phyloP scores from a whole-genome alignment of 2,329 filamentous ascomycete species.

The Penicillium nordicum region DNA sequence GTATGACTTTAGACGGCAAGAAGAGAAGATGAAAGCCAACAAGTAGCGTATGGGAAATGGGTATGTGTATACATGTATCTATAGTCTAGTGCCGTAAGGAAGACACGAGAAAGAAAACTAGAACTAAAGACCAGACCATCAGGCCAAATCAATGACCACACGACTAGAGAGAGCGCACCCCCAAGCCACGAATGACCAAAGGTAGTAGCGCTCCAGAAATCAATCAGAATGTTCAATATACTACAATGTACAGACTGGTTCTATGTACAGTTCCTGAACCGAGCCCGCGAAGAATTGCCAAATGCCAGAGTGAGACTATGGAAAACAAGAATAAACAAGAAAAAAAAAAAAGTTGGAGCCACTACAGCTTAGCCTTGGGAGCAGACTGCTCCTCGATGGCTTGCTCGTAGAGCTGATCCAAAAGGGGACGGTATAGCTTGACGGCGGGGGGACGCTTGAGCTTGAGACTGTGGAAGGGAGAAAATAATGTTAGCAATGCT shows the following conservation, averaged over 20 bases:
- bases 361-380: constrained; percentile 42
- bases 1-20: neutral
- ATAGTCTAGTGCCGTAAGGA: neutral
- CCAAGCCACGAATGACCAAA: no score
- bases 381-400: constrained; percentile 40
- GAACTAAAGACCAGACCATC: neutral
- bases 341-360: neutral
- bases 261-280: constrained; percentile 10
- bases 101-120: neutral
- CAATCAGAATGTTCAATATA: constrained; percentile 7
- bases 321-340: neutral
- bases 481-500: constrained; percentile 16
- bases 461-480: constrained; percentile 54
- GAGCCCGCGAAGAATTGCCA: constrained; percentile 1
- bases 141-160: neutral
- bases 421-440: constrained; percentile 56
- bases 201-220: neutral
- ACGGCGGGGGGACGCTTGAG: constrained; percentile 66
- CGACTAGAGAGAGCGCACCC: neutral
- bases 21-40: neutral
- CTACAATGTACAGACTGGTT: constrained; percentile 11
- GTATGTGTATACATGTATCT: neutral
- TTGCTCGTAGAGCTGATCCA: constrained; percentile 62
- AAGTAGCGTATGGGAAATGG: neutral
- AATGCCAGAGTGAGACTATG: neutral